A percentile compares a stretch with the other conserved stretches of the same genome.
These are phyloP conservation scores for Septoria linicola DNA, from an alignment of 2,329 filamentous ascomycete species.

Conservation along the genomic window DNA sequence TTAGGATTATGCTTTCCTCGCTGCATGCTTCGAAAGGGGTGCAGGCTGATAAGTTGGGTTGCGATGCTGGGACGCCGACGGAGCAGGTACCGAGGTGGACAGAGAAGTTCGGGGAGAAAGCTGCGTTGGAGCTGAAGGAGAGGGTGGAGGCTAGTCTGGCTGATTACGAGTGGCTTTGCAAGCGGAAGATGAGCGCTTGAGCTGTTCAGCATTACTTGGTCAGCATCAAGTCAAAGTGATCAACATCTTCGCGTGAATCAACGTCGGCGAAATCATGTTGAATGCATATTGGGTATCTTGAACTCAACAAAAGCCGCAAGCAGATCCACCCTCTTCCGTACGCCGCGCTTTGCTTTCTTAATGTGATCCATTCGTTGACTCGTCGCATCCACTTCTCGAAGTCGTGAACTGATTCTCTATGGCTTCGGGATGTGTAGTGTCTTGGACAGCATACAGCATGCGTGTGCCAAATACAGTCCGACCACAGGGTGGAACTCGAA, in stretches of 20 bases:
- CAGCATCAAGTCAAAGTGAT: too few species aligned
- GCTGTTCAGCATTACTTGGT: too few species aligned
- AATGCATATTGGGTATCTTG: slow-evolving; percentile 12
- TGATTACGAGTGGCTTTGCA: slow-evolving; percentile 11
- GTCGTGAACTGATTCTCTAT: slow-evolving; percentile 13
- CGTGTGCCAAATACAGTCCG: slow-evolving; percentile 79
- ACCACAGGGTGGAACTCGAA: slow-evolving; percentile 85
- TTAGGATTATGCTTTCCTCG: slow-evolving; percentile 3
- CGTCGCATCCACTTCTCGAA: background rate
- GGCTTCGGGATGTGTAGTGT: slow-evolving; percentile 93
- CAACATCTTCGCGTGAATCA: too few species aligned
- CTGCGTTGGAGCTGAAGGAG: background rate
- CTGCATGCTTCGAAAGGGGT: slow-evolving; percentile 9
- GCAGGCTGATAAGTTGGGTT: slow-evolving; percentile 1
- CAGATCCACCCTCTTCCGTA: background rate
- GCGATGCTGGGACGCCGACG: background rate
- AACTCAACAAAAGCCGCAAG: slow-evolving; percentile 5
- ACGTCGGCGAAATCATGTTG: background rate
- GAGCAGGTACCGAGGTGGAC: slow-evolving; percentile 9
- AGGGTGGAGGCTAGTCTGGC: slow-evolving; percentile 4
- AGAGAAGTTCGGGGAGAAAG: slow-evolving; percentile 4
- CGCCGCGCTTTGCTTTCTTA: slow-evolving; percentile 5
- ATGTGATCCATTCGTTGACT: background rate
- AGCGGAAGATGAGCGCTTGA: slow-evolving; percentile 9
- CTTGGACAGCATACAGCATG: slow-evolving; percentile 93